Percentiles rank a stretch among this genome's conserved stretches.
Evolutionary conservation across 2,329 filamentous ascomycete genomes (phyloP).

Genomic region (Onygenales sp.): DNA sequence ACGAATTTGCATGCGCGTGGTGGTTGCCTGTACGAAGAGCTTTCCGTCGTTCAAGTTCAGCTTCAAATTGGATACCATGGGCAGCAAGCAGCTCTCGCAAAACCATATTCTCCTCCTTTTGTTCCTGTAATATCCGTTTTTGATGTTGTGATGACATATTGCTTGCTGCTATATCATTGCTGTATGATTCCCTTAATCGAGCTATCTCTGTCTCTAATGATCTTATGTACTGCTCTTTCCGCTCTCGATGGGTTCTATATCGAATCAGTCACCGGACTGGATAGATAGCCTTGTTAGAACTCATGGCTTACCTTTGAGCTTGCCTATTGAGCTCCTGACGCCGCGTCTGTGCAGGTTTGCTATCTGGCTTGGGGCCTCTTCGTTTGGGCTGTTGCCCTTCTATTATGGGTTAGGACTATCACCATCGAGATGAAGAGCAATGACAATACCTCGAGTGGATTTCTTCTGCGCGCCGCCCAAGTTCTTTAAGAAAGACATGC

Average conservation of each 20-base stretch:
- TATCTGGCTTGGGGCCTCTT: slow-evolving; percentile 90
- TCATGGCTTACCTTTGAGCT: slow-evolving; percentile 68
- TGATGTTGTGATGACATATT: slow-evolving; percentile 46
- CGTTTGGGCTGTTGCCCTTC: slow-evolving; percentile 83
- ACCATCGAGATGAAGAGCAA: background rate
- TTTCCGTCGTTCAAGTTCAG: slow-evolving; percentile 32
- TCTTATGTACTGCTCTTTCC: slow-evolving; percentile 94
- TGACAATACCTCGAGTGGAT: slow-evolving; percentile 57
- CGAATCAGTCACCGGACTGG: slow-evolving; percentile 11
- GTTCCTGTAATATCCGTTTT: slow-evolving; percentile 62
- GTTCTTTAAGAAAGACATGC: slow-evolving; percentile 56
- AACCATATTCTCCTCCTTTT: slow-evolving; percentile 69
- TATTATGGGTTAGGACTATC: slow-evolving; percentile 20
- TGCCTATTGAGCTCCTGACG: slow-evolving; percentile 92
- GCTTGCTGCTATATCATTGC: slow-evolving; percentile 58
- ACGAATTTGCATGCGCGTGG: slow-evolving; percentile 30
- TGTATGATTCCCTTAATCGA: slow-evolving; percentile 63
- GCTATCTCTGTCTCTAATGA: slow-evolving; percentile 85
- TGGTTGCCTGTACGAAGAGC: slow-evolving; percentile 15
- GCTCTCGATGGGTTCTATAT: slow-evolving; percentile 80
- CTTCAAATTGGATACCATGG: slow-evolving; percentile 50
- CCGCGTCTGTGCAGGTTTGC: slow-evolving; percentile 83
- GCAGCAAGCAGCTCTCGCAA: slow-evolving; percentile 54
- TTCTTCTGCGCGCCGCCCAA: slow-evolving; percentile 57
- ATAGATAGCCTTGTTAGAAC: background rate